These are phyloP conservation scores for Termitomyces sp. DNA, from an alignment of 768 basidiomycete species.

Conservation along the genomic window DNA sequence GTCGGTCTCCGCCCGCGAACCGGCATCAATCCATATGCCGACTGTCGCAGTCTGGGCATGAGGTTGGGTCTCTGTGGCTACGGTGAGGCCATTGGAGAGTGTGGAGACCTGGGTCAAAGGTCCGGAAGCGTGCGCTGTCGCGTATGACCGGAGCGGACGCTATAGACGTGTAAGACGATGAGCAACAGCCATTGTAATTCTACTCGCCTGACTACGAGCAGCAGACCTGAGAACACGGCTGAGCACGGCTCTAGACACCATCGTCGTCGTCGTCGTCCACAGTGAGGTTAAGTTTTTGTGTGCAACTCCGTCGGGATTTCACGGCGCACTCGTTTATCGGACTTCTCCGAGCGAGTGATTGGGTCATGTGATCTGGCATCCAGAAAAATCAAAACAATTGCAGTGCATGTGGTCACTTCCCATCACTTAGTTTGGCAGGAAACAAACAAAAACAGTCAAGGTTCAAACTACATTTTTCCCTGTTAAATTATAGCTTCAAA, in stretches of 20 bases:
- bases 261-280: constrained; percentile 21
- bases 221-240: constrained; percentile 22
- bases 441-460: too few species aligned
- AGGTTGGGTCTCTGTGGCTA: constrained; percentile 88
- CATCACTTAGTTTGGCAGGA: too few species aligned
- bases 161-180: not conserved
- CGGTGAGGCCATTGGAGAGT: constrained; percentile 90
- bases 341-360: constrained; percentile 3
- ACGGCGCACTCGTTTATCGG: constrained; percentile 12
- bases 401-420: too few species aligned
- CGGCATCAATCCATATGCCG: constrained; percentile 98
- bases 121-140: constrained; percentile 58
- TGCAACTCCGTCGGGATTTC: constrained; percentile 12
- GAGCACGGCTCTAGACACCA: constrained; percentile 27
- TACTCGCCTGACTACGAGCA: constrained; percentile 15
- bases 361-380: constrained; percentile 7
- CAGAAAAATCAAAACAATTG: too few species aligned
- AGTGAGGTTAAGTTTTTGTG: constrained; percentile 12
- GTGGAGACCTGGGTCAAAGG: constrained; percentile 91
- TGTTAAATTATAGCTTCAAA: too few species aligned
- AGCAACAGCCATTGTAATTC: too few species aligned
- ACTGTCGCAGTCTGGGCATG: constrained; percentile 97
- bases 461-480: too few species aligned
- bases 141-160: constrained; percentile 54
- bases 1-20: constrained; percentile 94